Percentiles rank a stretch among this genome's conserved stretches.
Evolutionary conservation across 176 grass and related monocot species (phyloP).

Genomic region (Lolium multiflorum): DNA sequence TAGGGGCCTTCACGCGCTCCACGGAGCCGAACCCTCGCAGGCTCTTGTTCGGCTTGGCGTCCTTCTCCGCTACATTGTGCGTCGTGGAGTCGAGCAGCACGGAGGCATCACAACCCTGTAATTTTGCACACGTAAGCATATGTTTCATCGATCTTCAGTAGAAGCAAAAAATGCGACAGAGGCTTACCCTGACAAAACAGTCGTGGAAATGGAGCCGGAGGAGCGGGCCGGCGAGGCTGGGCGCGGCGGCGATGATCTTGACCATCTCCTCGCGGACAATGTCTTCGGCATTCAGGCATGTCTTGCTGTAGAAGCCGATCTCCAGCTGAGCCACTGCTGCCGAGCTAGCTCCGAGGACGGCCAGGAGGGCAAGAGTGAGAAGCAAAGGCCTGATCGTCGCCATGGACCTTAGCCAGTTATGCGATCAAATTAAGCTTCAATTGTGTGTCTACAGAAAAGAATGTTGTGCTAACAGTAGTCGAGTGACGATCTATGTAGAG

Average conservation of each 20-base stretch:
- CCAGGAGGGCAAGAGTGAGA: not conserved
- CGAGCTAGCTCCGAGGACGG: conserved; percentile 19
- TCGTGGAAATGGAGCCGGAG: conserved; percentile 78
- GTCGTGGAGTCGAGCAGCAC: too few relatives aligned
- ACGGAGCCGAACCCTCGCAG: too few relatives aligned
- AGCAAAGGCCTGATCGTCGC: conserved; percentile 14
- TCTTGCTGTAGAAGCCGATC: conserved; percentile 66
- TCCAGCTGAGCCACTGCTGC: conserved; percentile 52
- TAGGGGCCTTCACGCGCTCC: too few relatives aligned
- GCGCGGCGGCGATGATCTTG: conserved; percentile 42
- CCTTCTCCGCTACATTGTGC: too few relatives aligned
- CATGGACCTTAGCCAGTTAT: not conserved
- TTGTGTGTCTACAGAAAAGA: not conserved
- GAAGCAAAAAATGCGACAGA: not conserved
- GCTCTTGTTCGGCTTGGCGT: too few relatives aligned
- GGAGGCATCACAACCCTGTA: too few relatives aligned
- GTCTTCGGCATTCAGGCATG: conserved; percentile 60
- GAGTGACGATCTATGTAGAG: not conserved
- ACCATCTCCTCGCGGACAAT: conserved; percentile 69
- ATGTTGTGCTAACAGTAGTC: not conserved
- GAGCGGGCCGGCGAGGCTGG: conserved; percentile 60
- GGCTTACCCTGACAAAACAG: conserved; percentile 72
- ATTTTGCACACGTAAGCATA: too few relatives aligned
- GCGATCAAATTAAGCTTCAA: not conserved
- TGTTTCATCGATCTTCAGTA: not conserved